Percentiles rank a stretch among this genome's conserved stretches.
These are phyloP conservation scores for Oemleria cerasiformis DNA, from an alignment of 306 rosid genomes.

Conservation along the genomic window DNA sequence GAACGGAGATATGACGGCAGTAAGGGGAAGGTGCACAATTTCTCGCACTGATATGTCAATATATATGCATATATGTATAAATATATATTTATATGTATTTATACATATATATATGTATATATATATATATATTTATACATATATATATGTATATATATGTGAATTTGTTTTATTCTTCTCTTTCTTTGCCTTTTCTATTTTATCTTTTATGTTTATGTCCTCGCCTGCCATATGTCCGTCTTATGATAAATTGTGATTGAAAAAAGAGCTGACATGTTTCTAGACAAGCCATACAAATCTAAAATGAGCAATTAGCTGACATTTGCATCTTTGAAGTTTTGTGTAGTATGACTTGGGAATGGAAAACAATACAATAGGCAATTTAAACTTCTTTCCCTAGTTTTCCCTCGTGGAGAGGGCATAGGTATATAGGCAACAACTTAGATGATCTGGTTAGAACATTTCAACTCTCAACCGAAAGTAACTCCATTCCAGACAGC, in stretches of 20 bases:
- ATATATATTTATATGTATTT: neutral
- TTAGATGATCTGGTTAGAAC: neutral
- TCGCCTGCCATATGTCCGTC: neutral
- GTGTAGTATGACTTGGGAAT: neutral
- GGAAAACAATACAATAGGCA: neutral
- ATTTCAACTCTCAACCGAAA: neutral
- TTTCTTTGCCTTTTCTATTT: neutral
- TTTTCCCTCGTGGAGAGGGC: neutral
- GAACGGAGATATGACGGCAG: constrained; percentile 78
- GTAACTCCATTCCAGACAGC: neutral
- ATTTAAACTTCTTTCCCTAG: neutral
- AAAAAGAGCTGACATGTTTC: neutral
- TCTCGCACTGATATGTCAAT: neutral
- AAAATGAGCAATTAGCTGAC: neutral
- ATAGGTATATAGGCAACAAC: neutral
- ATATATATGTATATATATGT: neutral
- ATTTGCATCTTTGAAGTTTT: neutral
- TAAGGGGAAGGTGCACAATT: constrained; percentile 67
- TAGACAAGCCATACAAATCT: constrained; percentile 2
- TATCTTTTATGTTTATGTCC: neutral
- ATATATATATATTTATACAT: neutral
- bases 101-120: neutral
- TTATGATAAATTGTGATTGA: neutral
- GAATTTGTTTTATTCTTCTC: no score
- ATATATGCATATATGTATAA: no score